Conservation (phyloP, 441 rosid genomes). For the Adansonia rubrostipa region DNA sequence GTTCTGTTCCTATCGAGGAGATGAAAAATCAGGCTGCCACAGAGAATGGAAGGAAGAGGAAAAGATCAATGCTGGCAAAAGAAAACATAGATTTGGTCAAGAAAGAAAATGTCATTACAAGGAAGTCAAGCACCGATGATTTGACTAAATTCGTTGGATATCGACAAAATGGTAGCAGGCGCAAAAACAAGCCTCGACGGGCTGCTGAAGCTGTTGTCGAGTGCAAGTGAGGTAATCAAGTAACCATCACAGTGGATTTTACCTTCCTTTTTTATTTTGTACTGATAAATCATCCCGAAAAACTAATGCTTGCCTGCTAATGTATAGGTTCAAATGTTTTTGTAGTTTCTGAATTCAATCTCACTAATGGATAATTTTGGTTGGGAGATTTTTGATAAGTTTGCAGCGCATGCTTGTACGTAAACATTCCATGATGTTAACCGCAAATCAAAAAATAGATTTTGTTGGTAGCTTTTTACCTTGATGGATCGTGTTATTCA, state of each 20-base stretch:
- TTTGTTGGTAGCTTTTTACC: no score
- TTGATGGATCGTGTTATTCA: no score
- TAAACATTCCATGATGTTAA: no score
- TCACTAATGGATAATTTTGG: no score
- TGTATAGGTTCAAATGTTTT: no score
- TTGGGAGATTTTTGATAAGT: no score
- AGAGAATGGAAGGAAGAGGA: background rate
- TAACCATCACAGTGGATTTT: conserved; percentile 15
- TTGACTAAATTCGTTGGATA: conserved; percentile 49
- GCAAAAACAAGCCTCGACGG: conserved; percentile 91
- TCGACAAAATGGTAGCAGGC: conserved; percentile 83
- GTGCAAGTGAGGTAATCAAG: conserved; percentile 54
- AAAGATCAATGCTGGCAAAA: conserved; percentile 30
- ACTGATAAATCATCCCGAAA: no score
- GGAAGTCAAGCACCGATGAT: background rate
- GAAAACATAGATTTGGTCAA: no score
- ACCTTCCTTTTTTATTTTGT: background rate
- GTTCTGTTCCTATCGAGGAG: background rate
- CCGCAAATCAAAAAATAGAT: no score
- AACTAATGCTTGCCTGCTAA: no score
- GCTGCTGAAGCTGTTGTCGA: conserved; percentile 96
- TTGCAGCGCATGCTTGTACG: no score
- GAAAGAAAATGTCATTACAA: background rate
- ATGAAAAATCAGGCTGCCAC: background rate
- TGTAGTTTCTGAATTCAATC: no score